These are phyloP conservation scores for Hypomontagnella monticulosa DNA, from an alignment of 495 filamentous ascomycete genomes.

Conservation along the genomic window DNA sequence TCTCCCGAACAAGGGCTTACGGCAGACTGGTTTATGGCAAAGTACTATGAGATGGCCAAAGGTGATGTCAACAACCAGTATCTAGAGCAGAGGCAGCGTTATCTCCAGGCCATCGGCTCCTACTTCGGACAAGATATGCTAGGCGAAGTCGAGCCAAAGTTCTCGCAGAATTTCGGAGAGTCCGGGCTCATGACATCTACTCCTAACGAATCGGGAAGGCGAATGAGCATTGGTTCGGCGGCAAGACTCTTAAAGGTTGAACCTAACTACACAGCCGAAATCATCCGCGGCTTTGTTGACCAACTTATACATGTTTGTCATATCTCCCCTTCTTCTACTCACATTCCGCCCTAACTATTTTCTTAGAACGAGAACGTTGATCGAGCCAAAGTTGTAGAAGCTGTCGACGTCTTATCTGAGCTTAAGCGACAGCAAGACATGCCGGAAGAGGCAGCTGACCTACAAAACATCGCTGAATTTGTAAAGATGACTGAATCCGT, in stretches of 20 bases:
- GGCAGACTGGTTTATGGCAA: slow-evolving; percentile 26
- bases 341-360: slow-evolving; percentile 6
- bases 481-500: slow-evolving; percentile 19
- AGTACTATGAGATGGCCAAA: slow-evolving; percentile 28
- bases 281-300: slow-evolving; percentile 37
- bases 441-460: slow-evolving; percentile 29
- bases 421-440: slow-evolving; percentile 31
- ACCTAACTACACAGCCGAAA: slow-evolving; percentile 35
- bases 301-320: slow-evolving; percentile 24
- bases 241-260: slow-evolving; percentile 30
- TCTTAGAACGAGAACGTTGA: slow-evolving; percentile 28
- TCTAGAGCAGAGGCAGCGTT: slow-evolving; percentile 22
- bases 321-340: neutral
- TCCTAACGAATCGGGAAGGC: neutral
- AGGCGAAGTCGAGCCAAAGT: slow-evolving; percentile 20
- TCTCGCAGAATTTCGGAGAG: neutral
- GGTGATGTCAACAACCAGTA: slow-evolving; percentile 7
- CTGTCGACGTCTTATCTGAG: slow-evolving; percentile 40
- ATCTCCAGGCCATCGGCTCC: slow-evolving; percentile 39
- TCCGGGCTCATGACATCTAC: slow-evolving; percentile 9
- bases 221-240: slow-evolving; percentile 39
- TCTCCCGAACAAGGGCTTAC: slow-evolving; percentile 4
- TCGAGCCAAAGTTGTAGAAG: slow-evolving; percentile 35
- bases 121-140: slow-evolving; percentile 35
- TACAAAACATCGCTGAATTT: slow-evolving; percentile 40